Evolutionary conservation across 1,284 basidiomycete species (phyloP), one percentile per base, ranked within the genome.

Genomic region (Bondarzewia mesenterica): DNA sequence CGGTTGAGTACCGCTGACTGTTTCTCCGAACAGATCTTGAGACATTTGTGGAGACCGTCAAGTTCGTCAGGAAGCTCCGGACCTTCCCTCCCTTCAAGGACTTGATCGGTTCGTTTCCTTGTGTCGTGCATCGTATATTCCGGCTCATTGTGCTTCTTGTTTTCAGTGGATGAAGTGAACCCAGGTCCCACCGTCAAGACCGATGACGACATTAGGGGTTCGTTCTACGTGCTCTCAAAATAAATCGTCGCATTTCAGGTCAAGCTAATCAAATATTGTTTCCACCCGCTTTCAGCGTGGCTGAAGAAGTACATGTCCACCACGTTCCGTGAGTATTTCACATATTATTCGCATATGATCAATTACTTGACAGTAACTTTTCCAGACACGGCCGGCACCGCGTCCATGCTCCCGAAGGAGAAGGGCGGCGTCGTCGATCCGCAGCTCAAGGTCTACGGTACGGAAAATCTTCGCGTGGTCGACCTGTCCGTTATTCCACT

Each of bases 341-440:
- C 15, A 14, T 44, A 16, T 20, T 35, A 7, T 32, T 16, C 14
- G 16, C 7, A 7, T 15, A 3, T 7, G 10, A 5, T 29, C 18
- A 5, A 12, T 26, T 2, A 22, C n/a, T 4, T n/a, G 29, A 10
- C 29, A n/a, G 12, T 32, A 15, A 32, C 29, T 4, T 15, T 15
- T 16, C 10, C 43, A 70, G 69, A 74, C 51, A 65, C 65, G 1
- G 54, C 60, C 26, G 71, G 70, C 3, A 66, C 69, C 4, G 75
- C 71, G 48, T 73, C 80, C 0, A 84, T 85, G 82, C 66, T 84
- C 36, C 82, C 82, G 12, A 60, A 67, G 37, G 69, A 72, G 23
- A 65, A 73, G 49, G 74, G 75, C 27, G 83, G 82, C 50, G 82
- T 80, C 16, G 77, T 80, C 35, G 73, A 74, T 61, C 61, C 70